These are phyloP conservation scores for Nepenthes mirabilis DNA, from an alignment of 148 eudicot genomes.

Conservation along the genomic window DNA sequence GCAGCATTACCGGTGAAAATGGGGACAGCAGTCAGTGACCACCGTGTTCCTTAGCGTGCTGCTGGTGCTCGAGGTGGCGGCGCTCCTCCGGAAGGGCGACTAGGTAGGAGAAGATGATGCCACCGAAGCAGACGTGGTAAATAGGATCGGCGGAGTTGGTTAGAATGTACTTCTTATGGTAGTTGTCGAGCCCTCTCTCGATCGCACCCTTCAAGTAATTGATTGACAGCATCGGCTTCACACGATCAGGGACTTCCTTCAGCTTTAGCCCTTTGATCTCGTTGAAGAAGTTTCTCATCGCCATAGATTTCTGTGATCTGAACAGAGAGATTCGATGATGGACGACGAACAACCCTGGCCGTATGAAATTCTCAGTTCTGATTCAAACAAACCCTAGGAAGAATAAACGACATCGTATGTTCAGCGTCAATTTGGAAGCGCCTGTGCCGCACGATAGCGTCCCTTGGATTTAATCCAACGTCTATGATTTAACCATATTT, in stretches of 20 bases:
- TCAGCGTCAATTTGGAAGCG: no score
- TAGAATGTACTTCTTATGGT: constrained; percentile 66
- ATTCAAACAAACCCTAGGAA: no score
- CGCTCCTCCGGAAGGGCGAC: constrained; percentile 95
- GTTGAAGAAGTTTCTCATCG: constrained; percentile 27
- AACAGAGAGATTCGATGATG: no score
- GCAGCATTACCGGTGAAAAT: no score
- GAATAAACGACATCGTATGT: no score
- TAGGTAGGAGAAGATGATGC: constrained; percentile 79
- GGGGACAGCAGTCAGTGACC: constrained; percentile 4
- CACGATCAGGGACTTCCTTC: constrained; percentile 46
- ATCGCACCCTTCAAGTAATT: constrained; percentile 24
- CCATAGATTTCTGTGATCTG: no score
- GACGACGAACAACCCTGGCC: no score
- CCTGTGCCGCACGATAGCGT: no score
- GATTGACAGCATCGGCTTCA: constrained; percentile 42
- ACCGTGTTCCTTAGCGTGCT: constrained; percentile 52
- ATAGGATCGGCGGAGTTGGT: constrained; percentile 55
- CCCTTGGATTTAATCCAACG: no score
- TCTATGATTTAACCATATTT: no score
- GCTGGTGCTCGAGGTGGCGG: constrained; percentile 68
- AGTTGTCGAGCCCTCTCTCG: constrained; percentile 46
- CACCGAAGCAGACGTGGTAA: constrained; percentile 75
- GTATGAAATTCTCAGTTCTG: no score
- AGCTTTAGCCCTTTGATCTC: constrained; percentile 59